Evolutionary conservation across 1,284 basidiomycete species (phyloP).

Genomic region (Boletus mariae): DNA sequence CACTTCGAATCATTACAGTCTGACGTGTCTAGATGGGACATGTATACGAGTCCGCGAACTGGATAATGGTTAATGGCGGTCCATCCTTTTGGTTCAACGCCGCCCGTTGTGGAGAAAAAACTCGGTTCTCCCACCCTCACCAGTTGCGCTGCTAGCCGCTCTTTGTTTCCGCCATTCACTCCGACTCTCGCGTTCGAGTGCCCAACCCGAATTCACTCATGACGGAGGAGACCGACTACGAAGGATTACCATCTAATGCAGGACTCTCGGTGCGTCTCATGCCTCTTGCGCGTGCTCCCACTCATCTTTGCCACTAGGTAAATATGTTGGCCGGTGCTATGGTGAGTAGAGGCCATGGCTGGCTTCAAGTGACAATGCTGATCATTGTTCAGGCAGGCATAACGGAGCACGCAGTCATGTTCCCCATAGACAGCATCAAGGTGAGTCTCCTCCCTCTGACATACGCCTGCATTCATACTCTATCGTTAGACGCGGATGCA

Average conservation of each 20-base stretch:
- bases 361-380: constrained; percentile 9
- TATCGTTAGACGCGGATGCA: constrained; percentile 92
- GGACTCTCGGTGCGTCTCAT: constrained; percentile 56
- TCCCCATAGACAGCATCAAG: constrained; percentile 97
- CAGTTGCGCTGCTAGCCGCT: background rate
- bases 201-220: constrained; percentile 14
- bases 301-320: constrained; percentile 48
- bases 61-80: too few relatives aligned
- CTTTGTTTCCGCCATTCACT: constrained; percentile 3
- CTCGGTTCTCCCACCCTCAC: constrained; percentile 4
- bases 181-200: background rate
- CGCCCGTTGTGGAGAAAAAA: constrained; percentile 8
- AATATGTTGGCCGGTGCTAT: constrained; percentile 98
- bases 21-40: too few relatives aligned
- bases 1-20: too few relatives aligned
- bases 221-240: constrained; percentile 72
- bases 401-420: constrained; percentile 99
- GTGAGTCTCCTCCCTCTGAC: constrained; percentile 42
- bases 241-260: constrained; percentile 72
- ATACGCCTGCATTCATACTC: constrained; percentile 3
- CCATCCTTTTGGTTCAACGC: too few relatives aligned
- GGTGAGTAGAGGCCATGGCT: constrained; percentile 47
- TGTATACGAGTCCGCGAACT: too few relatives aligned
- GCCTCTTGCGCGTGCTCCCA: background rate
- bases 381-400: constrained; percentile 78